Base-by-base conservation (phyloP, 2,329 filamentous ascomycete genomes). In the Sphaerostilbella broomeana region DNA sequence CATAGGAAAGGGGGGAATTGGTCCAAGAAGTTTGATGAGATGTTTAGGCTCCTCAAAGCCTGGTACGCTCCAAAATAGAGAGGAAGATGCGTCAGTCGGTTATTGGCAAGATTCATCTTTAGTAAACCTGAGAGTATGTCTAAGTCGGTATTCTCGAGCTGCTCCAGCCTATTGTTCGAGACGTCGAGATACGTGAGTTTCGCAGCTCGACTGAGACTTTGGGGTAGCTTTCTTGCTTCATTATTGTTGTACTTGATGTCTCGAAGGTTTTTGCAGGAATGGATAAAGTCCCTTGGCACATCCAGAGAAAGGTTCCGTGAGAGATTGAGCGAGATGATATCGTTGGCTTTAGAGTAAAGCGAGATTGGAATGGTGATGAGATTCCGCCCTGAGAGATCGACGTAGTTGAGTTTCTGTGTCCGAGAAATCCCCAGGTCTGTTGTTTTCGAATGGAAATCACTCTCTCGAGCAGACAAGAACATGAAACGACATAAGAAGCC, bases 231-330 rank as follows among this genome's bases (percentile, higher is more conserved):
- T 60, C 85, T 81, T 3, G 89, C 86, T 60, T 98, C 92, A 53
- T 97, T 97, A 56, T 88, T 90, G 51, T 86, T 88, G 62, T 84
- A 98, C 56, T 94, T 95, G 70, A 98, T 92, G 59, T 98, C 92
- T 35, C 90, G 80, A 15, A 98, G 69, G 54, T 90, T 88, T 51
- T 83, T 80, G 64, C 92, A 98, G 19, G 86, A 85, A 58, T 94
- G 87, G 40, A 98, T 89, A 57, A 98, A 98, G 61, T 98, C 92
- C 55, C 88, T 87, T 0, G 92, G 92, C 11, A 98, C 81, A 52
- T 95, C 87, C 19, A 98, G 72, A 0, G 88, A 92, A 30, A 97
- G 67, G 52, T 98, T 98, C 25, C 86, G 79, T 1, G 92, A 97
- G 8, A 98, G 70, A 55, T 98, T 97, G 26, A 98, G 74, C 1